Base-by-base conservation (phyloP, 352 stramenopile genomes). In the Globisporangium takayamanum region DNA sequence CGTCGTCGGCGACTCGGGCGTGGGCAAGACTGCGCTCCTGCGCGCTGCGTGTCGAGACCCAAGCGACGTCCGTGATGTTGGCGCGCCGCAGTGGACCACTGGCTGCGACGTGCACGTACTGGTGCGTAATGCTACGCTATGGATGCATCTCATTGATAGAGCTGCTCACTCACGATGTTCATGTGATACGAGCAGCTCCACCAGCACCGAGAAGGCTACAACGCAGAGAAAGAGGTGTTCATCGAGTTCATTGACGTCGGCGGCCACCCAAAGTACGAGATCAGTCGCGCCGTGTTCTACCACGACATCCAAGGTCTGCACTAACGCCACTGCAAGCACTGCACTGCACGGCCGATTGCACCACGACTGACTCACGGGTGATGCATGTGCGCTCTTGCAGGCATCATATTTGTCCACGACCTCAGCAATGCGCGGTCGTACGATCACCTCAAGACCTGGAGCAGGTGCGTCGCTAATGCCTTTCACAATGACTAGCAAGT, bases 241-340 rank as follows among this genome's bases (percentile, higher is more conserved):
- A 68, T 95, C 15, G 86, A 95, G 69, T 93, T 95, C 46, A 63
- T 94, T 20, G 86, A 95, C 51, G 81, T 95, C 16, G 84, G 86
- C 25, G 83, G 86, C 12, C 82, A 95, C 62, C 73, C 76, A 36
- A 80, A 88, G 57, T 92, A 93, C 71, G 81, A 92, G 54, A 69
- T 89, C 62, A 93, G 82, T 59, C 79, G 86, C 16, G 57, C 64
- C 6, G 82, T 89, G 47, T 95, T 93, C 62, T 95, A 94, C 69
- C 67, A 89, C 53, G 70, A 92, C 55, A 70, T 94, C 2, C 84
- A 95, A 39, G 85, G 70, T 75, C 18, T 47, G 41, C 18, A 22
- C 1, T n/a, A 22, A 44, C 36, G 15, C 5, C 3, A 4, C 6
- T 4, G 8, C 44, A 22, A 14, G 2, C 3, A 4, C 6, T 4